Evolutionary conservation across 768 basidiomycete species (phyloP), one percentile per base, ranked within the genome.

Genomic region (Austroboletus eburneus): DNA sequence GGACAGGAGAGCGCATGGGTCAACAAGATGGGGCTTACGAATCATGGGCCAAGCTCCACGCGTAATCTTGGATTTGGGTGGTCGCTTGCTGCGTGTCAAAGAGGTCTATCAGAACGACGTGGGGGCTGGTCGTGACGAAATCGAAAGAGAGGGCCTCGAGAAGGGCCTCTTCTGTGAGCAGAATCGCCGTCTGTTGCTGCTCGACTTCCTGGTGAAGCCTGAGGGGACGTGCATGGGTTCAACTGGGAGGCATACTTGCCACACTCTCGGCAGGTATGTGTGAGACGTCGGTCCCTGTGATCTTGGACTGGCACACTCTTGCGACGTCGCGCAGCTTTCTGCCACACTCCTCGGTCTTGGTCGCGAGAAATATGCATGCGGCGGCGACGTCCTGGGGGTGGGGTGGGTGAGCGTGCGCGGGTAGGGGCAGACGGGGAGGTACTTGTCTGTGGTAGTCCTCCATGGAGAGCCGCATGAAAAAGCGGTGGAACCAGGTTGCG

Each of bases 341-440:
- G 27, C 87, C 87, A 55, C 87, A 91, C 66, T 92, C 90, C 63
- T 92, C 90, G 1, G 88, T 91, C 65, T 92, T 92, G n/a, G 90
- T 90, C 1, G 90, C 87, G 48, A 92, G 76, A 58, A 92, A 92
- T 50, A 92, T 80, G 63, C 88, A 91, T 4, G 90, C 76, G 12
- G 87, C 89, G 23, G 91, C 89, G 34, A 90, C 83, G 54, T 89
- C 83, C 90, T 92, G 52, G 45, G 6, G 22, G 30, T 27, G 30
- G 23, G 39, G 27, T 17, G 48, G 42, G 39, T 51, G 55, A 51
- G 46, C 37, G 42, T 22, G 36, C 12, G 52, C 38, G 45, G 33
- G 48, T 51, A 20, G 39, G 10, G 42, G 4, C 27, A 35, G 43
- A 39, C 43, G 51, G n/a, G 36, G 49, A 30, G 30, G 27, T 49